Evolutionary conservation across 768 basidiomycete genomes (phyloP).

Genomic region (Tulasnella sp.): DNA sequence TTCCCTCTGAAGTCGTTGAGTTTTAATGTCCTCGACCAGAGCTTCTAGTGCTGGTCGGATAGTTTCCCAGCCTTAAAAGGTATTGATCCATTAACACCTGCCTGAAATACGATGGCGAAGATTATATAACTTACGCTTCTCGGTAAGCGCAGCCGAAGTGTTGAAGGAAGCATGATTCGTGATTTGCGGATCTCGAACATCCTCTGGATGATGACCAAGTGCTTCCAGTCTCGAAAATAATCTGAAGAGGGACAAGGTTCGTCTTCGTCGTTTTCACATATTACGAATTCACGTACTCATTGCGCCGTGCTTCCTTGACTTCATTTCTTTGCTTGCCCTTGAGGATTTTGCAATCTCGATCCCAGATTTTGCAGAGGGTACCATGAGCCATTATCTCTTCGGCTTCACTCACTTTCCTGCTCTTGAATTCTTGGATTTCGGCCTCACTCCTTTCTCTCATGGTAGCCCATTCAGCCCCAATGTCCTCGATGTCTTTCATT

Average conservation of each 20-base stretch:
- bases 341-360: not conserved
- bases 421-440: not conserved
- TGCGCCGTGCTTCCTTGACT: not conserved
- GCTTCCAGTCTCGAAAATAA: slow-evolving; percentile 20
- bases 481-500: not conserved
- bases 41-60: too few relatives aligned
- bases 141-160: not conserved
- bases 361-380: not conserved
- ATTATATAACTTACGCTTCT: too few relatives aligned
- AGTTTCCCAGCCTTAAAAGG: too few relatives aligned
- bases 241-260: not conserved
- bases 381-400: not conserved
- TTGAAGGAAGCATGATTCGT: not conserved
- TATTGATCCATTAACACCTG: too few relatives aligned
- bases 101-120: too few relatives aligned
- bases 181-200: not conserved
- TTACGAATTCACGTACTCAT: not conserved
- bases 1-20: too few relatives aligned
- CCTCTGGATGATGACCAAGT: too few relatives aligned
- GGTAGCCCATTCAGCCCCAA: not conserved
- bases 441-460: not conserved
- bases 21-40: too few relatives aligned
- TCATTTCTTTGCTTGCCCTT: not conserved
- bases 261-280: not conserved
- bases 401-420: not conserved